Evolutionary conservation across 306 rosid species (phyloP), one percentile per base, ranked within the genome.

Genomic region (Cicer yamashitae): DNA sequence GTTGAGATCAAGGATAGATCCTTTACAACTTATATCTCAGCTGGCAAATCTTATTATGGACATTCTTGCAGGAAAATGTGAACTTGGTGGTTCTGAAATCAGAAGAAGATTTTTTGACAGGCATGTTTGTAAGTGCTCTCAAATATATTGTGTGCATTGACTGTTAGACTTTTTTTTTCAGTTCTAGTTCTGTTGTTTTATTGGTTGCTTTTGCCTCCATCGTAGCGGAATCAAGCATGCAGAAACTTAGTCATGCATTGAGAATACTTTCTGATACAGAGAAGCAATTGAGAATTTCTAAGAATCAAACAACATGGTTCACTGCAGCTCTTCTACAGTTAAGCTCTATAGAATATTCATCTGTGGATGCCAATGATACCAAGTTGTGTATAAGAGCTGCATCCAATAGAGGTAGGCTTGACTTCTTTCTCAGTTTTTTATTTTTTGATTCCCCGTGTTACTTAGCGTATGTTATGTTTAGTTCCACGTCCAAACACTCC

Each of bases 1-100:
- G 78, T 87, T 93, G 91, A 88, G 91, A 67, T 88, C 98, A 20
- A 84, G 89, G 81, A 83, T 91, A 69, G 93, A 91, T 81, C 98
- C 98, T 17, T 73, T 91, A 82, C 98, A 91, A 67, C 96, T 93
- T 65, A 84, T 85, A 70, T 87, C 98, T 8, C 98, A 89, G 86
- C 73, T 93, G 45, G 98, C 98, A 39, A 88, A 93, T 86, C 89
- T 93, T 77, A 89, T 93, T 54, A 91, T 93, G 98, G 98, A 93
- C 78, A 88, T 93, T 80, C 96, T 93, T 77, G 91, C 90, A 7
- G 98, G 96, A 71, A 87, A 89, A 59, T 78, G 79, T 65, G 81
- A 82, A 71, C 91, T 82, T 59, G 84, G 81, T 63, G 74, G 79
- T 67, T 89, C 91, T 38, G 93, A 88, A 81, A 79, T 76, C 76